Conservation (phyloP, 2,329 filamentous ascomycete genomes). For the Cryphonectria radicalis region DNA sequence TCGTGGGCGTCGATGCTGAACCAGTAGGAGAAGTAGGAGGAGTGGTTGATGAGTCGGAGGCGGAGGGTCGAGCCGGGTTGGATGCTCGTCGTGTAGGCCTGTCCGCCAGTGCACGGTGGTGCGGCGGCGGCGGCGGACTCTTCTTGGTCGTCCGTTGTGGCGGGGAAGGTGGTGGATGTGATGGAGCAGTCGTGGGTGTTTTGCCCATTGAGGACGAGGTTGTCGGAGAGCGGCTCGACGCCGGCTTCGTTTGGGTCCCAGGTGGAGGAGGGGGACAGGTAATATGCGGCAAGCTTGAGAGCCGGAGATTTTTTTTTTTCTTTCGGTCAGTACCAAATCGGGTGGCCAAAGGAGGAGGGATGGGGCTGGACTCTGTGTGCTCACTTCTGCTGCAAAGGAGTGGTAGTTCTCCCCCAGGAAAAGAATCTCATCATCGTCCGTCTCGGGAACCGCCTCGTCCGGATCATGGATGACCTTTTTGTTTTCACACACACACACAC, state of each 20-base stretch:
- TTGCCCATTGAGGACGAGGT: conserved; percentile 46
- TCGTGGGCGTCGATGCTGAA: conserved; percentile 46
- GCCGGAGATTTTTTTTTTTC: neutral
- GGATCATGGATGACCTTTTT: conserved; percentile 43
- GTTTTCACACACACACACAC: neutral
- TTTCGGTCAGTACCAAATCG: neutral
- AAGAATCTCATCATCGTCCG: conserved; percentile 43
- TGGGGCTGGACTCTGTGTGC: conserved; percentile 13
- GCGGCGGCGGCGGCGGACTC: conserved; percentile 5
- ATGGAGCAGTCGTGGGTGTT: conserved; percentile 42
- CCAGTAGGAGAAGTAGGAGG: conserved; percentile 44
- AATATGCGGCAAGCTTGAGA: conserved; percentile 38
- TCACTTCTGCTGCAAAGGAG: conserved; percentile 40
- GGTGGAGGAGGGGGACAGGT: conserved; percentile 39
- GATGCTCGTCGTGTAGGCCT: conserved; percentile 39
- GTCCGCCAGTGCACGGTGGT: conserved; percentile 38
- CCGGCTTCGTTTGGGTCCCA: conserved; percentile 42
- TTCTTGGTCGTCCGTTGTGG: conserved; percentile 22
- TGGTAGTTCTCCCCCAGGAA: conserved; percentile 48
- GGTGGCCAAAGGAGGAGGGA: neutral
- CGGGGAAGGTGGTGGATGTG: conserved; percentile 36
- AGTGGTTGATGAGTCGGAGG: conserved; percentile 46
- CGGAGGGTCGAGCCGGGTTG: conserved; percentile 37
- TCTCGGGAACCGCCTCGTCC: conserved; percentile 36
- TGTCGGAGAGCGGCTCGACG: conserved; percentile 47